phyloP scores from a whole-genome alignment of 2,329 filamentous ascomycete species.

The Fusarium zealandicum region DNA sequence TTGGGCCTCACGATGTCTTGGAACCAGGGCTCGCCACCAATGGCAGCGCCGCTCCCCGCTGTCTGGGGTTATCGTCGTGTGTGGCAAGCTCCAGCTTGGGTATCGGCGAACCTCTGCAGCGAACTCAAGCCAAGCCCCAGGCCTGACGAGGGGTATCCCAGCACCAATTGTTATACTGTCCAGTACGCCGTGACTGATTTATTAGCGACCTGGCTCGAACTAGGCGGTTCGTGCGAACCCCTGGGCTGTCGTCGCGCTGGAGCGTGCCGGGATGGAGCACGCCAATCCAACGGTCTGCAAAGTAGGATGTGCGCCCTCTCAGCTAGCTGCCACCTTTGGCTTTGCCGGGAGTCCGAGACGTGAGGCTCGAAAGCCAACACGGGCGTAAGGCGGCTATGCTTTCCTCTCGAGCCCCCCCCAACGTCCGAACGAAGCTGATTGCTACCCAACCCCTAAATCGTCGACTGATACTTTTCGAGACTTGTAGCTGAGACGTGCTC shows the following conservation, averaged over 20 bases:
- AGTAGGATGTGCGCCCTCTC: conserved; percentile 27
- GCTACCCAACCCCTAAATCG: conserved; percentile 4
- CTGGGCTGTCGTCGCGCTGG: conserved; percentile 31
- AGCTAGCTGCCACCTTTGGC: too few species aligned
- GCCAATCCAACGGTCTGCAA: conserved; percentile 22
- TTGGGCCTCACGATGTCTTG: conserved; percentile 7
- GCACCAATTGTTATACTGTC: conserved; percentile 16
- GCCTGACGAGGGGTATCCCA: conserved; percentile 23
- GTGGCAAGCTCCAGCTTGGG: conserved; percentile 9
- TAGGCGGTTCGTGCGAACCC: conserved; percentile 40
- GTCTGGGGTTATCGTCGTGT: conserved; percentile 2
- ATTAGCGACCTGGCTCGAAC: conserved; percentile 36
- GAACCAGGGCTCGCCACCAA: conserved; percentile 8
- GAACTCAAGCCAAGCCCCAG: conserved; percentile 21
- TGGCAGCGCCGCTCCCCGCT: conserved; percentile 5
- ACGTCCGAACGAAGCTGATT: conserved; percentile 23
- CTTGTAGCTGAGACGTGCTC: conserved; percentile 19
- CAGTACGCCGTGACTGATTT: conserved; percentile 33
- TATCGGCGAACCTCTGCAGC: conserved; percentile 12
- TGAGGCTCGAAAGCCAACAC: conserved; percentile 11
- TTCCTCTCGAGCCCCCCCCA: conserved; percentile 12
- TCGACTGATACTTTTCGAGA: conserved; percentile 17
- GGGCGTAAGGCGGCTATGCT: conserved; percentile 25
- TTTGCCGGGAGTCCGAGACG: conserved; percentile 29
- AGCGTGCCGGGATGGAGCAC: conserved; percentile 11